Evolutionary conservation across 2,329 filamentous ascomycete species (phyloP).

Genomic region (Fusarium annulatum): DNA sequence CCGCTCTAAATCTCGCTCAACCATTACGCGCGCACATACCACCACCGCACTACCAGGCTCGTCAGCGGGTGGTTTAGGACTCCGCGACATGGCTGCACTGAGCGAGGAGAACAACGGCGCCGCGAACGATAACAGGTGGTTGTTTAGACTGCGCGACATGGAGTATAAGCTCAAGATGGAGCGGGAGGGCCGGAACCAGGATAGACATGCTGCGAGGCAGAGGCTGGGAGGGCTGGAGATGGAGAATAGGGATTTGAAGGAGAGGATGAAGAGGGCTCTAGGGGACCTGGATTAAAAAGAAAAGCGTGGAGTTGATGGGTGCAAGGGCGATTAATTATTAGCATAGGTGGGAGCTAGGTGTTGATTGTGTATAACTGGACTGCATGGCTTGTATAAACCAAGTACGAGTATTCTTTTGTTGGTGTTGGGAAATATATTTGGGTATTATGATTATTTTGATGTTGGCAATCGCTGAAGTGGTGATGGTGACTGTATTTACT

Average conservation of each 20-base stretch:
- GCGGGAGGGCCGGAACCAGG: conserved; percentile 84
- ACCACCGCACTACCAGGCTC: conserved; percentile 44
- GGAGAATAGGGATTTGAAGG: conserved; percentile 77
- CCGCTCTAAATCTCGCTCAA: conserved; percentile 47
- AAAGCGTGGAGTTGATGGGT: conserved; percentile 5
- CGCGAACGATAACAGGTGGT: conserved; percentile 76
- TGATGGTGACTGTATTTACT: not conserved
- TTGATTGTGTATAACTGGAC: conserved; percentile 13
- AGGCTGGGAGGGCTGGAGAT: conserved; percentile 79
- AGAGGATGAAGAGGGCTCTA: conserved; percentile 63
- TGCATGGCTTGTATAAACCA: not conserved
- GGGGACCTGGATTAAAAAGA: conserved; percentile 43
- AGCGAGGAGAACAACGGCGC: conserved; percentile 36
- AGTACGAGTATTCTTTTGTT: conserved; percentile 24
- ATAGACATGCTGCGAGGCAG: conserved; percentile 84
- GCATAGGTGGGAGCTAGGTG: conserved; percentile 41
- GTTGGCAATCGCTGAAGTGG: not conserved
- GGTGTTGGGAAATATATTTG: conserved; percentile 13
- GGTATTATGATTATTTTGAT: not conserved
- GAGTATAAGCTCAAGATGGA: conserved; percentile 91
- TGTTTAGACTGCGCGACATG: conserved; percentile 85
- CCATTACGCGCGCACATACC: conserved; percentile 48
- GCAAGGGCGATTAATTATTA: conserved; percentile 5
- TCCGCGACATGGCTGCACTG: conserved; percentile 46
- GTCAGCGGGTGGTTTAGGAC: conserved; percentile 38